Evolutionary conservation across 2,329 filamentous ascomycete species (phyloP), one percentile per base, ranked within the genome.

Genomic region (Teratosphaeria epicoccoides): DNA sequence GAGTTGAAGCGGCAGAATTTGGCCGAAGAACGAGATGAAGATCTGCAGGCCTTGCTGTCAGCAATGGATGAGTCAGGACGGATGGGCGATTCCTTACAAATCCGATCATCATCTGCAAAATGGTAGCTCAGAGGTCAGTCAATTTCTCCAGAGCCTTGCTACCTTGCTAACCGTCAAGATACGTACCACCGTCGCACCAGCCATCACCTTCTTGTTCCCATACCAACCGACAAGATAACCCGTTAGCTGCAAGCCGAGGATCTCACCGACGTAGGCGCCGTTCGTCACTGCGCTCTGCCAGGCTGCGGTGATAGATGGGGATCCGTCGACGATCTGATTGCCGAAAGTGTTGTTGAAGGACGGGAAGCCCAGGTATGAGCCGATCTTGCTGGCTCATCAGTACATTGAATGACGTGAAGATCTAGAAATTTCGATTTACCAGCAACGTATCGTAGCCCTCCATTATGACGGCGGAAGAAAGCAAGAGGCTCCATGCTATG

Each of bases 221-320:
- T 59, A 57, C 14, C 58, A 50, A 66, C 86, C 82, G 14, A 81
- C 81, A 46, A 83, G 67, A 66, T 75, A 81, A 37, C 83, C 84
- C 61, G 83, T 85, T 64, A 84, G 71, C 57, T 84, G 69, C 46
- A 85, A 73, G 12, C 84, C 84, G 48, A 86, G 74, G 49, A 87
- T 80, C 43, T 51, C 49, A 7, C 49, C 49, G 4, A 51, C 43
- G 6, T 20, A 12, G 49, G 76, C 77, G 22, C 78, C 80, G 51
- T 80, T 80, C 6, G 72, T 74, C 2, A 83, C 61, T 0, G 72
- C 79, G 0, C 76, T 74, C 62, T 82, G 79, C 80, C 80, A 83
- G 0, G 73, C 69, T 0, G 78, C 74, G 1, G 75, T 72, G 22
- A 82, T 66, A 28, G 72, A 68, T 51, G 76, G 76, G 25, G 68